Evolutionary conservation across 495 filamentous ascomycete genomes (phyloP), one percentile per base, ranked within the genome.

Genomic region (Evansstolkia leycettana): DNA sequence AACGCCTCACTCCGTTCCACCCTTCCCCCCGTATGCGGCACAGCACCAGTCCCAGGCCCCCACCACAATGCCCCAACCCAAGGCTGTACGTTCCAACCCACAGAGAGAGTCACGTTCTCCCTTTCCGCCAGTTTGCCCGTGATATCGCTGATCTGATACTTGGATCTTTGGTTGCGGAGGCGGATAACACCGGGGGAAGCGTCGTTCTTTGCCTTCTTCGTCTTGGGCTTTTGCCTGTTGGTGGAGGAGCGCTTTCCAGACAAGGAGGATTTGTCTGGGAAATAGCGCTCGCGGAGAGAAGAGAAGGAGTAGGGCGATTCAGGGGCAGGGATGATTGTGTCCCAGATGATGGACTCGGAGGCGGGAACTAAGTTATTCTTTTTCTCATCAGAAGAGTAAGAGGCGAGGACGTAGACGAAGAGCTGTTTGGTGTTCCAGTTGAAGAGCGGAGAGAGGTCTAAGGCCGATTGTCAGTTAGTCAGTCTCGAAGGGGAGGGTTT

Each of bases 401-500:
- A 75, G 23, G 88, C 87, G 33, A 82, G 83, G 31, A 98, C 75
- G 70, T 90, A 98, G 57, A 92, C 75, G 62, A 96, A 99, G 47
- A 96, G 60, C 60, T 95, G 86, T 60, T 99, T 99, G n/a, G 90
- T 99, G 67, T 99, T 99, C 92, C 92, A 99, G 60, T 82, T 93
- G 76, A 94, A 95, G 49, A 99, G 79, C 17, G 81, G 78, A 37
- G 76, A 75, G 34, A 98, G 73, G 62, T 98, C 89, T 29, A 23
- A 23, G 20, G 4, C 9, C 20, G 9, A 23, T 23, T 23, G 20
- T 23, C 9, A 23, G 20, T 9, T 23, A 5, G 20, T 4, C 5
- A 4, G 4, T 23, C 9, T 23, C 5, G 20, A 23, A 23, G 20
- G 9, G 20, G n/a, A n/a, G n/a, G n/a, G n/a, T n/a, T n/a, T n/a